These are phyloP conservation scores for Favolaschia claudopus DNA, from an alignment of 768 basidiomycete genomes.

Conservation along the genomic window DNA sequence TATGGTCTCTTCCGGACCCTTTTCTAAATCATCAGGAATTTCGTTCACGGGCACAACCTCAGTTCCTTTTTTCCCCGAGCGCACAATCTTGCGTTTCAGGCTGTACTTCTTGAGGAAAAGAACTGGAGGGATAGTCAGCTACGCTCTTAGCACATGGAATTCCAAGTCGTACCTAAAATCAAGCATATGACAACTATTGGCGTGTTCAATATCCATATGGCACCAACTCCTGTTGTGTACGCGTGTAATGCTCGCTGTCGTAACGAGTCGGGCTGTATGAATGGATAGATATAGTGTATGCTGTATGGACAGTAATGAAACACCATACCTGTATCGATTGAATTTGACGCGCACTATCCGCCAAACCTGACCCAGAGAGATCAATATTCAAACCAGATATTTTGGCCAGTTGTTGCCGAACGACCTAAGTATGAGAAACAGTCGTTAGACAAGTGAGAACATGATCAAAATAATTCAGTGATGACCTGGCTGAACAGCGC, in stretches of 20 bases:
- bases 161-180: conserved; percentile 6
- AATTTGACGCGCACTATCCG: conserved; percentile 16
- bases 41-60: conserved; percentile 4
- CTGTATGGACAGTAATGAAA: neutral
- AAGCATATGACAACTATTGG: conserved; percentile 19
- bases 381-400: conserved; percentile 13
- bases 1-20: neutral
- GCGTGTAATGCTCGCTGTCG: conserved; percentile 19
- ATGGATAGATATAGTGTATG: neutral
- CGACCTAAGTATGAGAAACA: neutral
- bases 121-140: neutral
- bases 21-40: neutral
- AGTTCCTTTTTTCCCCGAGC: conserved; percentile 1
- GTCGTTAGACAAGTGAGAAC: neutral
- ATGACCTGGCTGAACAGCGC: neutral
- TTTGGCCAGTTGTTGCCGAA: conserved; percentile 10
- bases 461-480: neutral
- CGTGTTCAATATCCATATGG: conserved; percentile 23
- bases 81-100: conserved; percentile 23
- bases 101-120: conserved; percentile 27
- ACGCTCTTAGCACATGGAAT: neutral
- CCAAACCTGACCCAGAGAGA: conserved; percentile 13
- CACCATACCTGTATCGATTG: conserved; percentile 9
- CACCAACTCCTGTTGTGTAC: conserved; percentile 19
- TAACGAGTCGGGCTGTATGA: conserved; percentile 14